Conservation (phyloP, 2,329 filamentous ascomycete species). For the Raffaelea ambrosiae region DNA sequence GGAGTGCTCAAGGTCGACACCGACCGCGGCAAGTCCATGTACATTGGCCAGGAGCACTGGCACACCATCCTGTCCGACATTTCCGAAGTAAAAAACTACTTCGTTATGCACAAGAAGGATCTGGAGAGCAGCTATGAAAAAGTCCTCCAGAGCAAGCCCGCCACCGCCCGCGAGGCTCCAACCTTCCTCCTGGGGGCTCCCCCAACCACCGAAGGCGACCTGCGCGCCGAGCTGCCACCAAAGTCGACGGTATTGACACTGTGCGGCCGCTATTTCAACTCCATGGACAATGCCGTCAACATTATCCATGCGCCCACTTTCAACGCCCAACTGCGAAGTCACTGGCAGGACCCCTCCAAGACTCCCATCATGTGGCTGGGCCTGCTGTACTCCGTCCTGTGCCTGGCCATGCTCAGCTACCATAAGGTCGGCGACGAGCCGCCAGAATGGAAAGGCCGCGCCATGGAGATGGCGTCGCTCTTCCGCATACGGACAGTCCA, state of each 20-base stretch:
- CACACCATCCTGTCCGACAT: conserved; percentile 73
- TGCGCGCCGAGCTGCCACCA: conserved; percentile 70
- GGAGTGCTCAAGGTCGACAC: conserved; percentile 75
- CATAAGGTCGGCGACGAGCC: conserved; percentile 73
- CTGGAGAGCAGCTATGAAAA: conserved; percentile 73
- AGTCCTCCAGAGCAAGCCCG: conserved; percentile 60
- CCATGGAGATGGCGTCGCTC: conserved; percentile 49
- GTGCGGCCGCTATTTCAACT: conserved; percentile 86
- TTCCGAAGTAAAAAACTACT: conserved; percentile 89
- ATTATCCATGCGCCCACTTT: conserved; percentile 82
- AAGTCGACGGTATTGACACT: conserved; percentile 78
- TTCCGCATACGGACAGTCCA: conserved; percentile 69
- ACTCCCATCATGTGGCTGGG: conserved; percentile 72
- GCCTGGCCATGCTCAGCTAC: conserved; percentile 70
- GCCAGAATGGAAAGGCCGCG: conserved; percentile 63
- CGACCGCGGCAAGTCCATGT: conserved; percentile 70
- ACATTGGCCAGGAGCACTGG: conserved; percentile 79
- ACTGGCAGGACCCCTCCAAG: conserved; percentile 66
- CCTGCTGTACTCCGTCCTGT: conserved; percentile 67
- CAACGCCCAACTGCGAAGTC: conserved; percentile 56
- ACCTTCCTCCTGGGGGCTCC: conserved; percentile 72
- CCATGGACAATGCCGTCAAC: conserved; percentile 59
- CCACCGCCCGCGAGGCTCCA: conserved; percentile 53
- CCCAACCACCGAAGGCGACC: conserved; percentile 63
- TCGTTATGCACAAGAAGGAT: conserved; percentile 77